Evolutionary conservation across 306 rosid genomes (phyloP).

Genomic region (Prosopis cineraria): DNA sequence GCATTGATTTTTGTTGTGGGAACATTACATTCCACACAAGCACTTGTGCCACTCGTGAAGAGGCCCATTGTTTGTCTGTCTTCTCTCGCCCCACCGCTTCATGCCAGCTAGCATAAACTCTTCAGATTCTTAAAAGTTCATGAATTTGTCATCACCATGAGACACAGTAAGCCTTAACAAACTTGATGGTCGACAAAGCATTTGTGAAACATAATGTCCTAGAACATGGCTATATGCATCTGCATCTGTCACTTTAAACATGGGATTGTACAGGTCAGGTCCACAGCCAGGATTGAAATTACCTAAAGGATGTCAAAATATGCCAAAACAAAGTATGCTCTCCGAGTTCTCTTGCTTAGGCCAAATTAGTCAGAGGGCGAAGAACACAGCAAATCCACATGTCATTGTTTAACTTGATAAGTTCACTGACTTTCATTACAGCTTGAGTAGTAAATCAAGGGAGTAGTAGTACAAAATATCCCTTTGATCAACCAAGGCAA

Average conservation of each 20-base stretch:
- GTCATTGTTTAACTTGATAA: neutral
- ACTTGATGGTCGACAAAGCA: slow-evolving; percentile 31
- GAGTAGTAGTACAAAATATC: slow-evolving; percentile 20
- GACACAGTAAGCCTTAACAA: slow-evolving; percentile 5
- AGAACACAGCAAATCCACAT: neutral
- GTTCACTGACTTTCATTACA: slow-evolving; percentile 31
- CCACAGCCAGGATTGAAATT: slow-evolving; percentile 31
- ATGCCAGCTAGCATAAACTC: slow-evolving; percentile 33
- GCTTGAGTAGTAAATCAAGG: slow-evolving; percentile 31
- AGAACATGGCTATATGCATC: neutral
- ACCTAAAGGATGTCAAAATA: slow-evolving; percentile 25
- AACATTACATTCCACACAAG: slow-evolving; percentile 22
- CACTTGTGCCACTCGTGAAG: slow-evolving; percentile 36
- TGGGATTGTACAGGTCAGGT: slow-evolving; percentile 21
- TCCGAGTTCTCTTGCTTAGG: neutral
- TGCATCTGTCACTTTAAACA: slow-evolving; percentile 27
- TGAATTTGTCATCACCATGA: slow-evolving; percentile 33
- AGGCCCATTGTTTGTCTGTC: neutral
- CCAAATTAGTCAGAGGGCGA: neutral
- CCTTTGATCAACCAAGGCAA: neutral
- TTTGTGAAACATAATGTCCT: slow-evolving; percentile 6
- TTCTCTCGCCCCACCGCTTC: neutral
- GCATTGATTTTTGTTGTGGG: neutral
- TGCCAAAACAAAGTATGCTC: neutral
- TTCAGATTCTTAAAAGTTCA: slow-evolving; percentile 37